Base-by-base conservation (phyloP, 2,329 filamentous ascomycete species). In the Didymella exigua region DNA sequence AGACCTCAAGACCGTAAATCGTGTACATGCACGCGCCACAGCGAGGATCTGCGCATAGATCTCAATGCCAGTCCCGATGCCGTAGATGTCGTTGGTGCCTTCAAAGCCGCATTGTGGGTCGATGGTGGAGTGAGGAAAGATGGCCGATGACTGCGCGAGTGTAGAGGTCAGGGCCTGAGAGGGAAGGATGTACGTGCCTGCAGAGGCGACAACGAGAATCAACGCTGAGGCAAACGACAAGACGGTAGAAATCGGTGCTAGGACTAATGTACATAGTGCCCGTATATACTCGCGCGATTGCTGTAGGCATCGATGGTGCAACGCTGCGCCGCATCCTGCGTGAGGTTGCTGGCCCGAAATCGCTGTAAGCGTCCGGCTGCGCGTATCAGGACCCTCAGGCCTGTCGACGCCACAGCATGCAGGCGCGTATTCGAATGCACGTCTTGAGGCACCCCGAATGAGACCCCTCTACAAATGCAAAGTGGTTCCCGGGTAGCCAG, bases 21-120 rank as follows among this genome's bases (percentile, higher is more conserved):
- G n/a, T n/a, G n/a, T n/a, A n/a, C n/a, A n/a, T n/a, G n/a, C n/a
- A n/a, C n/a, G n/a, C n/a, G n/a, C n/a, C 11, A 70, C 63, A 4
- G 69, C 60, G 19, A 70, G 34, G 14, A 53, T 62, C 56, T 72
- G 67, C 8, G 62, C 42, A 50, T 71, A 70, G 40, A 69, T 69
- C 27, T 67, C 69, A 23, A 70, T 65, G 5, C 69, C 65, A 24
- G 70, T 70, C 1, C 67, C 66, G n/a, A 62, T 54, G 19, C 68
- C 69, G 34, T 63, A 70, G 44, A 70, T 57, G 33, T 71, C 68
- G 10, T 70, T 65, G 58, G 78, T 87, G 71, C 84, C 85, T 2
- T 78, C 78, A 3, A 80, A 85, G 62, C 52, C 51, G 29, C 58
- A 61, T 47, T 54, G 34, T 13, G 29, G 11, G 19, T 29, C 29